These are phyloP conservation scores for Aspergillus panamensis DNA, from an alignment of 495 filamentous ascomycete species.

Conservation along the genomic window DNA sequence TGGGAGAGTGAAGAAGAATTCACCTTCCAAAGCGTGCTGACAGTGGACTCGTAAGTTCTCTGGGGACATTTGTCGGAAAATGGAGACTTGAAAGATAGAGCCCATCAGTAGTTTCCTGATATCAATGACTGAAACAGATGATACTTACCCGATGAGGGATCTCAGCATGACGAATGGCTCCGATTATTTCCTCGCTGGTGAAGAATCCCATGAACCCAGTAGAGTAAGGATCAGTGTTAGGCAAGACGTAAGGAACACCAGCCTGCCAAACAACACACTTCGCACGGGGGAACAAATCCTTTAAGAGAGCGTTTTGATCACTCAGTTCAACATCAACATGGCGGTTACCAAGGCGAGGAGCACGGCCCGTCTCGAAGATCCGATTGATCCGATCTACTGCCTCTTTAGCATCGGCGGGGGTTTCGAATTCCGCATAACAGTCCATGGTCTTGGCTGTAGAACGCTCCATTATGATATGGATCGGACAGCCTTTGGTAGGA, in stretches of 20 bases:
- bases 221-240: slow-evolving; percentile 51
- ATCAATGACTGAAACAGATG: neutral
- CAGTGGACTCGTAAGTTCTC: slow-evolving; percentile 70
- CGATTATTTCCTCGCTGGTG: slow-evolving; percentile 65
- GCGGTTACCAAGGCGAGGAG: slow-evolving; percentile 59
- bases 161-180: slow-evolving; percentile 64
- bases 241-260: slow-evolving; percentile 42
- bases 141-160: slow-evolving; percentile 61
- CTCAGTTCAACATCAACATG: slow-evolving; percentile 60
- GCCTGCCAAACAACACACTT: slow-evolving; percentile 60
- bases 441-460: slow-evolving; percentile 74
- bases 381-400: slow-evolving; percentile 31
- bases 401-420: slow-evolving; percentile 49
- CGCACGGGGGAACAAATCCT: slow-evolving; percentile 64
- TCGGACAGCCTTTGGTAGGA: slow-evolving; percentile 52
- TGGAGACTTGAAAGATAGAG: slow-evolving; percentile 47
- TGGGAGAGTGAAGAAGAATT: neutral
- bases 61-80: slow-evolving; percentile 64
- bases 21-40: slow-evolving; percentile 70
- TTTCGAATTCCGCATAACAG: slow-evolving; percentile 66
- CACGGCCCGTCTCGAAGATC: slow-evolving; percentile 47
- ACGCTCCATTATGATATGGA: slow-evolving; percentile 85
- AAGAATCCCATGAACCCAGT: slow-evolving; percentile 68
- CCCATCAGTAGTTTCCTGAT: slow-evolving; percentile 2
- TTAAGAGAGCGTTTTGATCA: slow-evolving; percentile 58